Base-by-base conservation (phyloP, 2,329 filamentous ascomycete genomes). In the Mycosphaerella sp. region DNA sequence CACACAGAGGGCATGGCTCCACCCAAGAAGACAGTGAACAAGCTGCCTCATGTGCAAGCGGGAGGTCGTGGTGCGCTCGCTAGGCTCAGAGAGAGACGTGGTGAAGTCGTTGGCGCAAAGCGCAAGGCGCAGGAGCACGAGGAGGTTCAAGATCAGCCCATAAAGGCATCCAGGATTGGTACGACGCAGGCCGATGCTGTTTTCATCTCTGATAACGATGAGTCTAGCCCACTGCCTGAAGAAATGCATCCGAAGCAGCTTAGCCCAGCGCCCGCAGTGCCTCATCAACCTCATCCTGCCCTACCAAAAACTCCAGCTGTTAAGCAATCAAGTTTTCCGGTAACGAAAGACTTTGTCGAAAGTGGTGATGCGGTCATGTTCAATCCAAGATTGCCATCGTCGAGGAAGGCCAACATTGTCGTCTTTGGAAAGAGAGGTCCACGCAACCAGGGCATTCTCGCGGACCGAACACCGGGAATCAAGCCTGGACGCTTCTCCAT, bases 391-490 rank as follows among this genome's bases (percentile, higher is more conserved):
- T 49, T 21, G 40, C 40, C 50, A 14, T 46, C 55, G 9, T 41
- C 45, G 13, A 57, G 54, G 7, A 66, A 65, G 32, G 44, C 60
- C 13, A 58, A 57, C 2, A 56, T 66, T 49, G 61, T 67, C 18
- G 51, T 42, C 16, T 67, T 66, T 18, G 54, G 54, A 35, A 56
- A 56, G n/a, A 37, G 48, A 7, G 65, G 65, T 7, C 65, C 64
- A 6, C 62, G 55, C 3, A 68, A 68, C 42, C 66, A 67, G 50
- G 65, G 66, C 16, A 37, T 42, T 12, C n/a, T 44, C 13, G 27
- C 37, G 9, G 6, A 27, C 35, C 44, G 49, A 14, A 51, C 47
- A n/a, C 43, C 47, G 4, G 42, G 46, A 9, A 18, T 14, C 9
- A 43, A 41, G 13, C 32, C 41, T 3, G 27, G 28, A 8, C 37